These are phyloP conservation scores for Aspergillus homomorphus DNA, from an alignment of 495 filamentous ascomycete species.

Conservation along the genomic window DNA sequence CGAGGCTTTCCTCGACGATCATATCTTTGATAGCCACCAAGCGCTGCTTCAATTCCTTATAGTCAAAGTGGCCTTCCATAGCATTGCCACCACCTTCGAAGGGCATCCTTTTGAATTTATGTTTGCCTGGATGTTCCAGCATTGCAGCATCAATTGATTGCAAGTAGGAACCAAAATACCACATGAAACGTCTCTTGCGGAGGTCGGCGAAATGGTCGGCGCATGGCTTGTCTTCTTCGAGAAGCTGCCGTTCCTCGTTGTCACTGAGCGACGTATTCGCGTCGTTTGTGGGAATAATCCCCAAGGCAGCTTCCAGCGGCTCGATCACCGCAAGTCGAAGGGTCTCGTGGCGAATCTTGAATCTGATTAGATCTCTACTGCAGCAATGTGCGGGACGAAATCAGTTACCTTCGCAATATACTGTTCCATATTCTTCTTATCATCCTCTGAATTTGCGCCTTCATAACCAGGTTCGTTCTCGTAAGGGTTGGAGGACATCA, in stretches of 20 bases:
- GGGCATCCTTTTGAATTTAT: conserved; percentile 70
- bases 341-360: conserved; percentile 86
- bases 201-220: conserved; percentile 82
- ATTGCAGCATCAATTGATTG: conserved; percentile 58
- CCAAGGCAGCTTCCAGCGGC: conserved; percentile 75
- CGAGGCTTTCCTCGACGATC: conserved; percentile 67
- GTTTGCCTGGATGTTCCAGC: conserved; percentile 48
- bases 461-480: conserved; percentile 96
- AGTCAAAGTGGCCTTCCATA: conserved; percentile 89
- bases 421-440: conserved; percentile 71
- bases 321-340: conserved; percentile 82
- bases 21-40: conserved; percentile 60
- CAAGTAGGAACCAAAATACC: conserved; percentile 91
- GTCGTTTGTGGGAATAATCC: conserved; percentile 54
- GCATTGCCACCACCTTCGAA: conserved; percentile 77
- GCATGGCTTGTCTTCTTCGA: conserved; percentile 5
- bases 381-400: not conserved
- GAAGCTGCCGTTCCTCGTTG: conserved; percentile 44
- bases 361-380: not conserved
- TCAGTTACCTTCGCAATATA: conserved; percentile 77
- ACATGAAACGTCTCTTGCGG: conserved; percentile 88
- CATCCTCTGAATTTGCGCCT: conserved; percentile 58
- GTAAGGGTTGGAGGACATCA: conserved; percentile 92
- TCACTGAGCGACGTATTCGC: conserved; percentile 28
- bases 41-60: conserved; percentile 67